Conservation (phyloP, 768 basidiomycete genomes). For the Gloeopeniophorella convolvens region DNA sequence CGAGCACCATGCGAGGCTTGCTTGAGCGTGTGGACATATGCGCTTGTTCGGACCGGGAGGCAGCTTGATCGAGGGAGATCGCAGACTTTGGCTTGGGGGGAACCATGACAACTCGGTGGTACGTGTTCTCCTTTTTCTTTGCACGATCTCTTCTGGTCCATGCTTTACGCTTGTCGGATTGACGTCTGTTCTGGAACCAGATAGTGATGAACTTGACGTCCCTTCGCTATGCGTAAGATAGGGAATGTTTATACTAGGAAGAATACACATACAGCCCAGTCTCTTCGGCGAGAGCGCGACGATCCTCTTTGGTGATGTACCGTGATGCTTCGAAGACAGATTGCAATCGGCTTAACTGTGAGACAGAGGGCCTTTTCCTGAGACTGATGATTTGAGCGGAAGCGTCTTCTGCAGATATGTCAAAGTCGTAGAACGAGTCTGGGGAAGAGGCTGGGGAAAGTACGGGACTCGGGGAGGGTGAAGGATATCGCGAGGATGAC, state of each 20-base stretch:
- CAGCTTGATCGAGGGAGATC: slow-evolving; percentile 51
- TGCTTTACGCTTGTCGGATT: slow-evolving; percentile 19
- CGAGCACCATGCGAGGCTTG: slow-evolving; percentile 1
- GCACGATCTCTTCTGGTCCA: slow-evolving; percentile 20
- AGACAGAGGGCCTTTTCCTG: slow-evolving; percentile 2
- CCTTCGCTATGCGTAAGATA: not conserved
- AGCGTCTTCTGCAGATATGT: not conserved
- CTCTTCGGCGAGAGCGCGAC: slow-evolving; percentile 3
- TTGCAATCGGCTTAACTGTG: slow-evolving; percentile 12
- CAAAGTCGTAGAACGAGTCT: not conserved
- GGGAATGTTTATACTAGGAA: not conserved
- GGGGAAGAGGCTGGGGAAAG: not conserved
- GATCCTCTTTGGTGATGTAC: slow-evolving; percentile 12
- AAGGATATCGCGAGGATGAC: not conserved
- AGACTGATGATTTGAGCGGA: slow-evolving; percentile 3
- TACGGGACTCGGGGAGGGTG: slow-evolving; percentile 2
- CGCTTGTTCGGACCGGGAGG: slow-evolving; percentile 43
- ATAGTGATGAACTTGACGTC: slow-evolving; percentile 18
- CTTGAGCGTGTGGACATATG: not conserved
- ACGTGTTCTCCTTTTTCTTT: slow-evolving; percentile 13
- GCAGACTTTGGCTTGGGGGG: slow-evolving; percentile 11
- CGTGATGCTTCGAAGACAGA: slow-evolving; percentile 5
- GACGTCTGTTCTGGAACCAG: slow-evolving; percentile 21
- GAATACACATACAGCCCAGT: slow-evolving; percentile 1
- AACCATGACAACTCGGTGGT: slow-evolving; percentile 18